These are phyloP conservation scores for Zoysia matrella DNA, from an alignment of 202 grass and related monocot genomes.

Conservation along the genomic window DNA sequence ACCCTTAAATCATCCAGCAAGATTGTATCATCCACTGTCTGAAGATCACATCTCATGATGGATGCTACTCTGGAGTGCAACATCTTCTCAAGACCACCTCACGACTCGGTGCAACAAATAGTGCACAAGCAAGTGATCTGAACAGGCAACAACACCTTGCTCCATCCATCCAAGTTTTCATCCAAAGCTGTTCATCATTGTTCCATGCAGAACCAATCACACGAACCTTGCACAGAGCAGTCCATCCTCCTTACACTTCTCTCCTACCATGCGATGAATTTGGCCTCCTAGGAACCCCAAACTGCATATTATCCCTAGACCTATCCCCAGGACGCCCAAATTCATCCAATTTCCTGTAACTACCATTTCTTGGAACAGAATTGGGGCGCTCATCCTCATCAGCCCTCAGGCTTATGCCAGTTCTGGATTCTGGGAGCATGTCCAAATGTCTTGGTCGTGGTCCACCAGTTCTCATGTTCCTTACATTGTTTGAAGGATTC, in stretches of 20 bases:
- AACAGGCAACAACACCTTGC: slow-evolving; percentile 10
- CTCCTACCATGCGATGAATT: slow-evolving; percentile 78
- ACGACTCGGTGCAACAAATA: not conserved
- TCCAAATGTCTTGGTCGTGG: slow-evolving; percentile 62
- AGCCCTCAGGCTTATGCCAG: slow-evolving; percentile 41
- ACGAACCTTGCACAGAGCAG: slow-evolving; percentile 23
- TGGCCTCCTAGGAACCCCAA: slow-evolving; percentile 62
- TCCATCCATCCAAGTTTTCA: slow-evolving; percentile 15
- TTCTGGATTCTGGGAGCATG: slow-evolving; percentile 66
- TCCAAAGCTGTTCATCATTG: slow-evolving; percentile 4
- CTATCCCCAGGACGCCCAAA: slow-evolving; percentile 59
- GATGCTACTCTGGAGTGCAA: slow-evolving; percentile 1
- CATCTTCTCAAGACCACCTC: slow-evolving; percentile 9
- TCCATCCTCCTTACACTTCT: slow-evolving; percentile 54
- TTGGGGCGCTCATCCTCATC: slow-evolving; percentile 72
- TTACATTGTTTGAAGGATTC: slow-evolving; percentile 63
- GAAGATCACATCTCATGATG: slow-evolving; percentile 12
- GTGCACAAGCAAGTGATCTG: slow-evolving; percentile 32
- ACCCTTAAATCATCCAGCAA: slow-evolving; percentile 24
- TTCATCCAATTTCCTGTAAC: slow-evolving; percentile 84
- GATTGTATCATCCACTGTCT: not conserved
- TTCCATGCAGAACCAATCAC: slow-evolving; percentile 15
- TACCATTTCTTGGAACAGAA: slow-evolving; percentile 72
- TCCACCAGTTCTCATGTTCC: slow-evolving; percentile 69
- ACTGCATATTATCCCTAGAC: slow-evolving; percentile 56